Conservation (phyloP, 2,329 filamentous ascomycete species). For the Xylaria multiplex region DNA sequence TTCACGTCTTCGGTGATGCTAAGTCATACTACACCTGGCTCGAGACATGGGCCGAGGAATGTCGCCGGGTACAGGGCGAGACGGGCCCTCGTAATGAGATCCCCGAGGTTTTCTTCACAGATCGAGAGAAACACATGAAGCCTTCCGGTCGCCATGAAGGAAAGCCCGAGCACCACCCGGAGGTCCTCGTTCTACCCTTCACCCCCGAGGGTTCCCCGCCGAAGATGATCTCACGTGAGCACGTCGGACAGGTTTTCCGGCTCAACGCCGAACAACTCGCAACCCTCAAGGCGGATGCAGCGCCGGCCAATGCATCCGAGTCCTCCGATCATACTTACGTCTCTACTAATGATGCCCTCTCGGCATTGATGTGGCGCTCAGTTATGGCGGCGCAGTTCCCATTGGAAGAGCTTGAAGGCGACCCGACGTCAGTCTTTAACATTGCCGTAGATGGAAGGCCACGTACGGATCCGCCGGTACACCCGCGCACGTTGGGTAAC, state of each 20-base stretch:
- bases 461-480: conserved; percentile 50
- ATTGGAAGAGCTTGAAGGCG: conserved; percentile 45
- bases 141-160: conserved; percentile 47
- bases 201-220: conserved; percentile 47
- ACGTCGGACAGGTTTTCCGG: conserved; percentile 50
- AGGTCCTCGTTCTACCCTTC: conserved; percentile 48
- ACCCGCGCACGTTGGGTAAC: conserved; percentile 52
- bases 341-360: conserved; percentile 51
- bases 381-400: conserved; percentile 46
- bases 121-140: conserved; percentile 46
- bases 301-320: conserved; percentile 45
- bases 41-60: conserved; percentile 51
- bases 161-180: conserved; percentile 46
- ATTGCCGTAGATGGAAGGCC: conserved; percentile 52
- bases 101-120: conserved; percentile 45
- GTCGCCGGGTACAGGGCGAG: conserved; percentile 47
- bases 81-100: conserved; percentile 42
- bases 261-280: conserved; percentile 46
- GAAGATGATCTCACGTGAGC: conserved; percentile 48
- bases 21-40: conserved; percentile 49
- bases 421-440: conserved; percentile 51
- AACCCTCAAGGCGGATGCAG: conserved; percentile 48
- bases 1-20: conserved; percentile 51
- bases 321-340: conserved; percentile 44
- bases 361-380: conserved; percentile 52